These are phyloP conservation scores for Euphorbia lathyris DNA, from an alignment of 345 rosid genomes.

Conservation along the genomic window DNA sequence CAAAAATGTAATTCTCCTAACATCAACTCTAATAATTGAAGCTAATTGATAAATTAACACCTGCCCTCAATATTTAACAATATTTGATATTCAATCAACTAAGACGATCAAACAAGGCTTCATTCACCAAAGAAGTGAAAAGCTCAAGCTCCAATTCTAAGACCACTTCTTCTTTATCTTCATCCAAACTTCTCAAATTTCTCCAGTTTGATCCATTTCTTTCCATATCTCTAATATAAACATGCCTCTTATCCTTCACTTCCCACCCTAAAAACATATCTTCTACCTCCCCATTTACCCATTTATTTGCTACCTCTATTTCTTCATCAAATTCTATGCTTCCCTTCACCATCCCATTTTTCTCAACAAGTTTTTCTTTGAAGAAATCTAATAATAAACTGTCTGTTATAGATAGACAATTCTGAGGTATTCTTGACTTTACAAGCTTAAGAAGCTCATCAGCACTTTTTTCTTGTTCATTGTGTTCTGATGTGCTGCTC, in stretches of 20 bases:
- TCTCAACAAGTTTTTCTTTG: conserved; percentile 36
- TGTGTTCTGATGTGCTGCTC: background rate
- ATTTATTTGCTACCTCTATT: conserved; percentile 40
- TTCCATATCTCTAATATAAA: conserved; percentile 54
- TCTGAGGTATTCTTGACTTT: conserved; percentile 8
- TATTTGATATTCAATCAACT: background rate
- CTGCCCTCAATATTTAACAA: no score
- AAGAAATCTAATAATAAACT: conserved; percentile 46
- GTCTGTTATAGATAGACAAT: conserved; percentile 24
- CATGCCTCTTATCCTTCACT: conserved; percentile 38
- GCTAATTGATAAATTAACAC: no score
- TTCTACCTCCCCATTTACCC: conserved; percentile 48
- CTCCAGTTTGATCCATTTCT: conserved; percentile 34
- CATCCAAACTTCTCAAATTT: conserved; percentile 20
- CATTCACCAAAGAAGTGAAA: conserved; percentile 52
- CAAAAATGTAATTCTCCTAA: background rate
- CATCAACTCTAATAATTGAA: background rate
- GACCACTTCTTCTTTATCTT: conserved; percentile 34
- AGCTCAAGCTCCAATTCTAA: conserved; percentile 44
- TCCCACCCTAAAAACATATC: conserved; percentile 60
- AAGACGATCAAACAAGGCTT: conserved; percentile 10
- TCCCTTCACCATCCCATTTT: background rate
- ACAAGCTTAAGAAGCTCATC: conserved; percentile 20
- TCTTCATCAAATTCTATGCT: background rate
- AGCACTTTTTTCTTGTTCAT: conserved; percentile 15